Evolutionary conservation across 2,329 filamentous ascomycete species (phyloP), one percentile per base, ranked within the genome.

Genomic region (Piedraia hortae): DNA sequence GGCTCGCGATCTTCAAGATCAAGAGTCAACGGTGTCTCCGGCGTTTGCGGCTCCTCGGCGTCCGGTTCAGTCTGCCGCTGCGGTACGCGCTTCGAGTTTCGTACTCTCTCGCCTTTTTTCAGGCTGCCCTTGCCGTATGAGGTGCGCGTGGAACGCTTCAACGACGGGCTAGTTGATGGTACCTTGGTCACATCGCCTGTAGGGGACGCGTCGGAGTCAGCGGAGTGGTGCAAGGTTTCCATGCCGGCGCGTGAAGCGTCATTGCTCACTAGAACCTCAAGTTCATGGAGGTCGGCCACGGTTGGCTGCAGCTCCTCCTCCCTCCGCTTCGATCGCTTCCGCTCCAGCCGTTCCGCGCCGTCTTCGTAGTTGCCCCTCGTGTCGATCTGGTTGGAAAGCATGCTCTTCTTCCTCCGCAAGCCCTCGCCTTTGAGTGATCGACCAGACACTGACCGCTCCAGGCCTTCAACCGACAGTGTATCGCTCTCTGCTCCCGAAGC

Each of bases 371-470:
- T 66, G 16, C 62, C 56, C 10, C 65, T 62, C 31, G 62, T 72
- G 34, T 90, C 73, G 27, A 97, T 73, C 42, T 93, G 80, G 26
- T 71, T 62, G 4, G 82, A 93, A 4, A 97, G 55, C 74, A 89
- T 91, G 0, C 82, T 93, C 46, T 85, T 90, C 46, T 89, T 90
- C 35, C 85, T 62, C 34, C 67, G 59, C 30, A 93, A 43, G 17
- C 71, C 59, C n/a, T n/a, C n/a, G n/a, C n/a, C n/a, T n/a, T n/a
- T n/a, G n/a, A n/a, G n/a, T 9, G 61, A 61, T 8, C 59, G 59
- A 4, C 47, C 37, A 3, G 56, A 62, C 7, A 50, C 42, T 47
- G 61, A 46, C 46, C 56, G 44, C 29, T 63, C 51, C 37, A 61
- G 28, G 33, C 55, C 48, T 30, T 69, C 58, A 4, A 58, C 47